Evolutionary conservation across 2,329 filamentous ascomycete genomes (phyloP).

Genomic region (Myotisia sp.): DNA sequence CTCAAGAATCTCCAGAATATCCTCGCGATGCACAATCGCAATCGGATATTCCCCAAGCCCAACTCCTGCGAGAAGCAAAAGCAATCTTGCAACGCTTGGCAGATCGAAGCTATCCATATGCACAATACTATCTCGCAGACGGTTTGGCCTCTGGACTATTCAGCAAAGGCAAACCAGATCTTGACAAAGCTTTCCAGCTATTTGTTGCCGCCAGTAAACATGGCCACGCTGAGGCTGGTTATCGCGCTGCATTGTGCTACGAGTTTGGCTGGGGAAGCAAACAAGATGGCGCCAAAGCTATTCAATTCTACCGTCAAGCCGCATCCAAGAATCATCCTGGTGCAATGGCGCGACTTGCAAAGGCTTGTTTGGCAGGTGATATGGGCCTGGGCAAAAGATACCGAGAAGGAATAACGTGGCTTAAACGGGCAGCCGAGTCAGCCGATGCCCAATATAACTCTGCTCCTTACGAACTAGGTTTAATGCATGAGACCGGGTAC

Average conservation of each 20-base stretch:
- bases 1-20: constrained; percentile 28
- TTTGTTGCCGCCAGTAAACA: constrained; percentile 92
- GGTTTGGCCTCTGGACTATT: constrained; percentile 90
- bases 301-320: constrained; percentile 80
- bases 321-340: constrained; percentile 91
- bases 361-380: constrained; percentile 78
- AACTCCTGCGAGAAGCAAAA: constrained; percentile 73
- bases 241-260: constrained; percentile 85
- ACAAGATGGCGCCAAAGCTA: constrained; percentile 77
- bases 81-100: constrained; percentile 75
- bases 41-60: constrained; percentile 39
- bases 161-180: constrained; percentile 84
- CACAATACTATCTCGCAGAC: constrained; percentile 93
- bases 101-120: constrained; percentile 84
- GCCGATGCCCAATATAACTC: constrained; percentile 85
- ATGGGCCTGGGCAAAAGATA: constrained; percentile 73
- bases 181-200: constrained; percentile 79
- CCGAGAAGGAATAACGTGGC: constrained; percentile 86
- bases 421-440: constrained; percentile 81
- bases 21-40: constrained; percentile 12
- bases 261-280: constrained; percentile 96
- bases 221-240: constrained; percentile 90
- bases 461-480: constrained; percentile 78
- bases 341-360: constrained; percentile 80
- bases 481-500: constrained; percentile 82